These are phyloP conservation scores for Russula lepida DNA, from an alignment of 768 basidiomycete genomes.

Conservation along the genomic window DNA sequence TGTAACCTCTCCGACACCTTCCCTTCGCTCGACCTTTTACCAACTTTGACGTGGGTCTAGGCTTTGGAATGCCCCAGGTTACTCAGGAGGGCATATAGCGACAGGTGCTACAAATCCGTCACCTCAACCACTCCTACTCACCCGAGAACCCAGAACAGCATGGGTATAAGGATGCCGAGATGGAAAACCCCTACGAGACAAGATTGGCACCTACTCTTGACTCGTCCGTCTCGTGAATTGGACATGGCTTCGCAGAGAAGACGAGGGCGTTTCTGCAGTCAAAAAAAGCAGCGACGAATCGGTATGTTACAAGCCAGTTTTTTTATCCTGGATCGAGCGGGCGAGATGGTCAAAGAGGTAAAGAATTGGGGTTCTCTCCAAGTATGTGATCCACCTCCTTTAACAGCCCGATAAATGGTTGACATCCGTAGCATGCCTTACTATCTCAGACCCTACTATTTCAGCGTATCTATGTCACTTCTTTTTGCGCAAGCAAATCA, in stretches of 20 bases:
- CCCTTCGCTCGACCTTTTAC: not conserved
- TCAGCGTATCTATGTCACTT: constrained; percentile 84
- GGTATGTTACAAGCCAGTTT: constrained; percentile 93
- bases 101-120: constrained; percentile 84
- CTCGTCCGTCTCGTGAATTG: constrained; percentile 78
- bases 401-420: constrained; percentile 22
- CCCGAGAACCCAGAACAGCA: constrained; percentile 96
- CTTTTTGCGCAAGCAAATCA: constrained; percentile 80
- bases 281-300: constrained; percentile 85
- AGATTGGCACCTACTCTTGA: constrained; percentile 84
- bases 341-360: constrained; percentile 85
- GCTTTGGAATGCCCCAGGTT: constrained; percentile 55
- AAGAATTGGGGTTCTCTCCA: constrained; percentile 96
- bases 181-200: constrained; percentile 89
- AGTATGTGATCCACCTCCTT: constrained; percentile 41
- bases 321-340: constrained; percentile 84
- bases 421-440: constrained; percentile 86
- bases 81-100: constrained; percentile 81
- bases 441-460: constrained; percentile 91
- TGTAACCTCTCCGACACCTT: not conserved
- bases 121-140: constrained; percentile 80
- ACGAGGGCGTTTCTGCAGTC: constrained; percentile 83
- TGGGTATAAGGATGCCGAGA: constrained; percentile 91
- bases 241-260: constrained; percentile 84
- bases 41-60: not conserved